phyloP scores from a whole-genome alignment of 1,139 yeast species.

The Saccharomyces hybrid region DNA sequence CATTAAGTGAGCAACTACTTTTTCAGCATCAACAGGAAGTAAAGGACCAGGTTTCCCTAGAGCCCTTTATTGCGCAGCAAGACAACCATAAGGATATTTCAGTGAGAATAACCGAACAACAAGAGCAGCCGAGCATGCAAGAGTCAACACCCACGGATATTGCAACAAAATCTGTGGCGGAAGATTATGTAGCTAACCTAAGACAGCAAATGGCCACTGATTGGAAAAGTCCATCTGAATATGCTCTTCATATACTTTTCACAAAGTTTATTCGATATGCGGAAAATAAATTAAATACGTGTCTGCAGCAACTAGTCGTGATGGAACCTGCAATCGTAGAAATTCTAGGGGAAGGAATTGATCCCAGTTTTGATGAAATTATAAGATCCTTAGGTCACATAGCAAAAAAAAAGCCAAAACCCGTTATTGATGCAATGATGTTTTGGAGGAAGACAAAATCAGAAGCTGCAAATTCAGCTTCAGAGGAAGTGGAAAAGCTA shows the following conservation, averaged over 20 bases:
- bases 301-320: constrained; percentile 59
- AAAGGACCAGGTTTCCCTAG: too few relatives aligned
- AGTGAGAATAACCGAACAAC: not conserved
- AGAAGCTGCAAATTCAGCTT: constrained; percentile 74
- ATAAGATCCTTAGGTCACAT: constrained; percentile 82
- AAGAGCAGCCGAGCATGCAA: not conserved
- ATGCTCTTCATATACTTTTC: constrained; percentile 86
- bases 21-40: constrained; percentile 1
- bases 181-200: constrained; percentile 24
- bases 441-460: constrained; percentile 92
- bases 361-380: constrained; percentile 76
- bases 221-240: constrained; percentile 79
- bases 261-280: constrained; percentile 94
- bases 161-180: constrained; percentile 6
- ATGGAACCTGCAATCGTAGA: constrained; percentile 78
- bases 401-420: constrained; percentile 84
- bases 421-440: constrained; percentile 96
- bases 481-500: constrained; percentile 43
- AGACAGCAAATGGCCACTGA: constrained; percentile 52
- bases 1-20: not conserved
- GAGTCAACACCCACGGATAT: constrained; percentile 2
- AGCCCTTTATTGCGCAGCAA: not conserved
- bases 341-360: constrained; percentile 80
- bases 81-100: not conserved
- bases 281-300: constrained; percentile 70